Percentiles rank a stretch among this genome's conserved stretches.
Conservation (phyloP, 2,329 filamentous ascomycete species). For the Dactylonectria estremocensis region DNA sequence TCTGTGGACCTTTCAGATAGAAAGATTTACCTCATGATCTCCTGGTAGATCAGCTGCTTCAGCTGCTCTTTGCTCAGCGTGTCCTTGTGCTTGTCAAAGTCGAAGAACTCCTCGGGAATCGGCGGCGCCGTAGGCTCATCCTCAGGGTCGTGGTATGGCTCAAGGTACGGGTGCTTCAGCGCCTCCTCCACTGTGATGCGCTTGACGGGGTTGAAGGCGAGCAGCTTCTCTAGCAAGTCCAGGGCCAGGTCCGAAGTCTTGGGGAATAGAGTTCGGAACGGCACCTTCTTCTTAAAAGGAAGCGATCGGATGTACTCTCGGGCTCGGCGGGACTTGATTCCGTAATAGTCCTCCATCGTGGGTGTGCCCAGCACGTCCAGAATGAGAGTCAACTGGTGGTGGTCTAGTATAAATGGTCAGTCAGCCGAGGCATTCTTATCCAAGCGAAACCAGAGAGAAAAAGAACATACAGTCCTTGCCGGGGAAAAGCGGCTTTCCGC, state of each 20-base stretch:
- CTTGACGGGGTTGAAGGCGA: constrained; percentile 99
- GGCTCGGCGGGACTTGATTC: constrained; percentile 97
- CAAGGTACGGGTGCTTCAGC: constrained; percentile 96
- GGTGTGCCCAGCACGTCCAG: constrained; percentile 97
- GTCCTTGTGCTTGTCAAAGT: constrained; percentile 99
- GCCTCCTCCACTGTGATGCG: constrained; percentile 98
- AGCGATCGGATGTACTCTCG: constrained; percentile 98
- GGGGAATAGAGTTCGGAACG: constrained; percentile 96
- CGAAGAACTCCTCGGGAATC: constrained; percentile 99
- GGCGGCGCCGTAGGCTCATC: constrained; percentile 97
- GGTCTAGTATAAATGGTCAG: constrained; percentile 71
- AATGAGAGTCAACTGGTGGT: constrained; percentile 97
- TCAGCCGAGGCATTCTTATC: constrained; percentile 18
- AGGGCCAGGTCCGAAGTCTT: constrained; percentile 98
- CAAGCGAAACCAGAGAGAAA: neutral
- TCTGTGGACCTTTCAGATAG: neutral
- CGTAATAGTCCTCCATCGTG: constrained; percentile 99
- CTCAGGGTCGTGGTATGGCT: constrained; percentile 98
- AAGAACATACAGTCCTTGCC: constrained; percentile 91
- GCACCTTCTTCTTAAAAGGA: constrained; percentile 99
- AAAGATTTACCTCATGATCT: constrained; percentile 81
- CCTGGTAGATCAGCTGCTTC: constrained; percentile 97
- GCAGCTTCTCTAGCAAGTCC: constrained; percentile 93
- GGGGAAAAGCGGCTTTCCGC: constrained; percentile 97
- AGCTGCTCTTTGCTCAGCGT: constrained; percentile 98